Base-by-base conservation (phyloP, 164 flowering plant genomes). In the Macadamia integrifolia region DNA sequence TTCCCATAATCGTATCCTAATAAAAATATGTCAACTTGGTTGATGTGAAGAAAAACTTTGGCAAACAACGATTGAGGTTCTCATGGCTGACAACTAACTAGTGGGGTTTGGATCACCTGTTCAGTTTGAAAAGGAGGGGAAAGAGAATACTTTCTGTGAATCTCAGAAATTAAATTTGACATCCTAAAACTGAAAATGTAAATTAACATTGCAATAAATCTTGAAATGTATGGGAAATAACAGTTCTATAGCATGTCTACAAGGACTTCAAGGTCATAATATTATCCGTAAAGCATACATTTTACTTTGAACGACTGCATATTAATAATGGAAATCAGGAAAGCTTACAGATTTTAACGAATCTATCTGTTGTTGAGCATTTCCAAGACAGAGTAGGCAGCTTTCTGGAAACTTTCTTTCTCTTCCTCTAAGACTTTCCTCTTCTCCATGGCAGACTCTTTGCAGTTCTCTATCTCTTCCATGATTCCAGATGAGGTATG, bases 381-480 rank as follows among this genome's bases (percentile, higher is more conserved):
- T 71, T 87, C 89, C 23, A 93, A 60, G 67, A 82, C 87, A 65
- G 85, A 67, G 71, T 76, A 87, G 72, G 93, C 92, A 80, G 93
- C 91, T 79, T 84, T 53, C 80, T 89, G 93, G 58, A 87, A 82
- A 58, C 74, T 68, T 50, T 86, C 89, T 75, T 79, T 93, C 80
- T 91, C 91, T 60, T 89, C 88, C 66, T 83, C 97, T 62, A 93
- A 75, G n/a, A 55, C 61, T 70, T 74, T 83, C 77, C 81, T 93
- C 57, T 14, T 53, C 78, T 84, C 89, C 68, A 78, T 69, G 29
- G 83, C 86, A 69, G 80, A 70, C 42, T 85, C 80, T 66, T 86
- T 91, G 84, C 85, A 83, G 72, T 84, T 93, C 78, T 85, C 90
- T 62, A 91, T 76, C 35, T 88, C 97, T 80, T 91, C 96, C 71